Base-by-base conservation (phyloP, 163 green algal species). In the Chlamydomonas reinhardtii region DNA sequence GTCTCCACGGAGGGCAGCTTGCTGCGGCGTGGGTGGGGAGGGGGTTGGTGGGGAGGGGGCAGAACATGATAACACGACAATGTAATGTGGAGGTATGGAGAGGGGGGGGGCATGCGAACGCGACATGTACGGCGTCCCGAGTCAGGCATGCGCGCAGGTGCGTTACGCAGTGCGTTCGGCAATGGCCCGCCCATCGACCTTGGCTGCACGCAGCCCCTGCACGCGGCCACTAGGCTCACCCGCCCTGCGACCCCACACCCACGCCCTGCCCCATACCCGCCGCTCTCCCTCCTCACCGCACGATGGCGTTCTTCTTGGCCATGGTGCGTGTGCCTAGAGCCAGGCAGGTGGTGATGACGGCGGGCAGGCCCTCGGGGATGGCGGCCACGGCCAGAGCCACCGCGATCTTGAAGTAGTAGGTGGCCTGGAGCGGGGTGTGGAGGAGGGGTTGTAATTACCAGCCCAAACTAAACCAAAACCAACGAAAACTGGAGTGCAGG, bases 371-470 rank as follows among this genome's bases (percentile, higher is more conserved):
- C 92, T 99, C 98, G n/a, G 98, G 98, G 83, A 99, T 99, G 32
- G 98, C 98, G 6, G 98, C 98, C 37, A 99, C 98, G 1, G 98
- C 98, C 74, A 99, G 94, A 1, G 98, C 98, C 16, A 99, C 98
- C 81, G 97, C 94, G 76, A 99, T 98, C 93, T 99, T 99, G 93
- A 99, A 99, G 91, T 99, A 99, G 94, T 99, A 99, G 17, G 96
- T 98, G 82, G 94, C 97, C 90, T 97, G 94, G 34, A 74, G n/a
- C n/a, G n/a, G 31, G 59, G 14, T 56, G 16, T 43, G 35, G 35
- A 59, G 4, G 69, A 32, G 35, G 34, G 20, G 2, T 12, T 66
- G 59, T 19, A 22, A 16, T 4, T n/a, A n/a, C n/a, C n/a, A n/a
- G n/a, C n/a, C n/a, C n/a, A n/a, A n/a, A n/a, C n/a, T n/a, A n/a